phyloP scores from a whole-genome alignment of 2,329 filamentous ascomycete genomes.

The Sclerotinia trifoliorum region DNA sequence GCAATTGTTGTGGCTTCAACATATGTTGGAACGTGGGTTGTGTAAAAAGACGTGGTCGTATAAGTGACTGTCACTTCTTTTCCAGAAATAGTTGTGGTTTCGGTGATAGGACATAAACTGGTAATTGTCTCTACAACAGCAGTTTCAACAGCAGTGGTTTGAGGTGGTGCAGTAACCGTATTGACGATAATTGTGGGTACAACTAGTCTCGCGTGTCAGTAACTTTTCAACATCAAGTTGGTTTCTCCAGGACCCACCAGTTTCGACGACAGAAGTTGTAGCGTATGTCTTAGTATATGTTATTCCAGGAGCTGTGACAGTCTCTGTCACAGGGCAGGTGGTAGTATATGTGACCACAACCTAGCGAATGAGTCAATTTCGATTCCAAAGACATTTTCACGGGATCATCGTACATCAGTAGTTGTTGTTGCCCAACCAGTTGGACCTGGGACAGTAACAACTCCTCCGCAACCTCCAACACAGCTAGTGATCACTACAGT shows the following conservation, averaged over 20 bases:
- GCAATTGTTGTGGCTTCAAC: constrained; percentile 13
- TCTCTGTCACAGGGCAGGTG: constrained; percentile 1
- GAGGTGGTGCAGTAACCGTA: constrained; percentile 16
- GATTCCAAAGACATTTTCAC: not conserved
- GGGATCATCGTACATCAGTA: constrained; percentile 16
- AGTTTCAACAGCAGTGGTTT: not conserved
- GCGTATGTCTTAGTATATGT: constrained; percentile 46
- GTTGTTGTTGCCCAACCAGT: constrained; percentile 21
- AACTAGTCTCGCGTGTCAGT: constrained; percentile 16
- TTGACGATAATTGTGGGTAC: constrained; percentile 26
- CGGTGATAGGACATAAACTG: constrained; percentile 40
- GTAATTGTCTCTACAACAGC: constrained; percentile 17
- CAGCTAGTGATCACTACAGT: constrained; percentile 16
- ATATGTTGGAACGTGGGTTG: not conserved
- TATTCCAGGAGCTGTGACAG: constrained; percentile 33
- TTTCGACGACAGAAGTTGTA: constrained; percentile 44
- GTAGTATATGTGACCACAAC: constrained; percentile 23
- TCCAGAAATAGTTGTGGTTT: constrained; percentile 22
- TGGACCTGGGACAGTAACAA: constrained; percentile 21
- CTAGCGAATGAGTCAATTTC: constrained; percentile 12
- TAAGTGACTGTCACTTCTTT: constrained; percentile 13
- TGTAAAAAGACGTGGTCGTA: constrained; percentile 15
- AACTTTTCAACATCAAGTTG: not conserved
- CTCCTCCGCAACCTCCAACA: constrained; percentile 19
- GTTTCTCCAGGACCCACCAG: constrained; percentile 25